A percentile compares a stretch with the other conserved stretches of the same genome.
phyloP scores from a whole-genome alignment of 2,329 filamentous ascomycete species.

The Neurospora sp. region DNA sequence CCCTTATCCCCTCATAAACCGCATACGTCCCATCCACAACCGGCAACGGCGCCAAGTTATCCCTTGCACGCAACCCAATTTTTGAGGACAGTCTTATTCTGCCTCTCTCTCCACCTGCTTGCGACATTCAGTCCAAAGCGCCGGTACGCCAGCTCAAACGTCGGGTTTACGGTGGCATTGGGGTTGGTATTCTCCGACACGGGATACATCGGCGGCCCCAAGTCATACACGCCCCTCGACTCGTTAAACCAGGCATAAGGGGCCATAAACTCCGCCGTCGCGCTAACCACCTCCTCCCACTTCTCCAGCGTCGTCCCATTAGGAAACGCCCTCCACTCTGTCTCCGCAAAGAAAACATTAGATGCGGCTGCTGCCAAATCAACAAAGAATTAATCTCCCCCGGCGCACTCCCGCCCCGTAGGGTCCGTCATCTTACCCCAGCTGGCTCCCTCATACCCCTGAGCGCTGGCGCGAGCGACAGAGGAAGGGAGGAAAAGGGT shows the following conservation, averaged over 20 bases:
- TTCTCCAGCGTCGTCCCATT: no score
- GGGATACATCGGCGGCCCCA: conserved; percentile 36
- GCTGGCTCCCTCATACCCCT: no score
- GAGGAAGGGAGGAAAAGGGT: no score
- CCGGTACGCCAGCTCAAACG: conserved; percentile 54
- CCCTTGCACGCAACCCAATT: conserved; percentile 26
- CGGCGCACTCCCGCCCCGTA: no score
- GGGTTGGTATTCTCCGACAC: conserved; percentile 48
- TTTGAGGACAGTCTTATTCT: conserved; percentile 15
- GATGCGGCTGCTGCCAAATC: no score
- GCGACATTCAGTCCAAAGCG: conserved; percentile 48
- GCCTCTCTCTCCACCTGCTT: conserved; percentile 39
- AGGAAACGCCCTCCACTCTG: no score
- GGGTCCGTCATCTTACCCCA: no score
- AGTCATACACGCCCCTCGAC: conserved; percentile 40
- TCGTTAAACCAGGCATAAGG: conserved; percentile 46
- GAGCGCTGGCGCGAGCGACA: no score
- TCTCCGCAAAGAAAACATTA: no score
- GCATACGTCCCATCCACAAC: conserved; percentile 40
- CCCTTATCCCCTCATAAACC: conserved; percentile 40
- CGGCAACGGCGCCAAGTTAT: conserved; percentile 44
- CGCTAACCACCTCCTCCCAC: conserved; percentile 41
- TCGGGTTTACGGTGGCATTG: conserved; percentile 46
- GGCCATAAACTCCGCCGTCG: conserved; percentile 49
- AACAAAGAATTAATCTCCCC: no score